These are phyloP conservation scores for Eucalyptus regnans DNA, from an alignment of 345 rosid species.

Conservation along the genomic window DNA sequence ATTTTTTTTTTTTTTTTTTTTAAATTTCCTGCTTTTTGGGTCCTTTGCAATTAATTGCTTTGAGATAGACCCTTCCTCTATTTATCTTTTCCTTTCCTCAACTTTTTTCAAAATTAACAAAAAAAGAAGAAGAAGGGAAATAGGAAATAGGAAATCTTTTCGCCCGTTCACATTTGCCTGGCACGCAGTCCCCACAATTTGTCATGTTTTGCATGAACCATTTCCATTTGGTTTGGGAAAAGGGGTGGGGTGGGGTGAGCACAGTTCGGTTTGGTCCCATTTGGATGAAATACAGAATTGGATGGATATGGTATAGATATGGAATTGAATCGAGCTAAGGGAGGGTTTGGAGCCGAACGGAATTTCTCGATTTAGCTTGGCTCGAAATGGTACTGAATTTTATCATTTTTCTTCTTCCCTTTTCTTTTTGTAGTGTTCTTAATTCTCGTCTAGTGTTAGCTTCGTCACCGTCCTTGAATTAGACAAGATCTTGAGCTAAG, in stretches of 20 bases:
- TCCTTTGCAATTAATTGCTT: conserved; percentile 28
- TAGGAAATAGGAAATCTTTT: not conserved
- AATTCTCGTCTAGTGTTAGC: not conserved
- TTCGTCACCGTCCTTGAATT: fast-evolving
- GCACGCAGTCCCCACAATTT: not conserved
- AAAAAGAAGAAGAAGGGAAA: fast-evolving
- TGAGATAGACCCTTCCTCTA: conserved; percentile 21
- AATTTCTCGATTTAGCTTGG: not conserved
- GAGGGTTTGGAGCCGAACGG: not conserved
- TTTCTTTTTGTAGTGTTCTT: not conserved
- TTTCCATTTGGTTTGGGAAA: not conserved
- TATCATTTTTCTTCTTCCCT: not conserved
- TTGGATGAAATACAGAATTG: not conserved
- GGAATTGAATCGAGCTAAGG: not conserved
- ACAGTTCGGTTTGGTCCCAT: not conserved
- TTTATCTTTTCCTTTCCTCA: not conserved
- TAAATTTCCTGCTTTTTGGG: not conserved
- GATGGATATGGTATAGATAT: not conserved
- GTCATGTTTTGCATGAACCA: not conserved
- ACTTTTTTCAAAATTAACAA: not conserved
- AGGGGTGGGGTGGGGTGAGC: not conserved
- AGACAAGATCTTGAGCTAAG: not conserved
- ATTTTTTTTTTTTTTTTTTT: not conserved
- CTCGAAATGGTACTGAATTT: not conserved
- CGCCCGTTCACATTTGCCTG: not conserved